These are phyloP conservation scores for Scheffersomyces cryptocercus DNA, from an alignment of 1,139 yeast genomes.

Conservation along the genomic window DNA sequence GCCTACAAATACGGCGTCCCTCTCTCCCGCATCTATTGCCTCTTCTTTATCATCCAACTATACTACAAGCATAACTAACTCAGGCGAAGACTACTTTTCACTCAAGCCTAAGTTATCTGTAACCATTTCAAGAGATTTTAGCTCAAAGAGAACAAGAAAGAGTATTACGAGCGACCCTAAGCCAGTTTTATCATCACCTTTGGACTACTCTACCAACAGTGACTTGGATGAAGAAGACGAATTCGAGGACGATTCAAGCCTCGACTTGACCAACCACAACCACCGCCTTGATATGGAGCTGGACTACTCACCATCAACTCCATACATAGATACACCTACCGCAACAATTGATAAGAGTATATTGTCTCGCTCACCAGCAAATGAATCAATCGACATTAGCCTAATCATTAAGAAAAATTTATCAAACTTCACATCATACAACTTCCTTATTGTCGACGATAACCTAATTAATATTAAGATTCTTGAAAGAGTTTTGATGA, in stretches of 20 bases:
- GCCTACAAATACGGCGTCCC: no score
- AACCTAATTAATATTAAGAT: conserved; percentile 44
- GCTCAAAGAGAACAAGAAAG: conserved; percentile 5
- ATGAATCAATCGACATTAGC: background rate
- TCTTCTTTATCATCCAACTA: background rate
- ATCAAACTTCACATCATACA: conserved; percentile 25
- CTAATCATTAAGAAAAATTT: conserved; percentile 7
- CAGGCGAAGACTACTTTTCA: conserved; percentile 14
- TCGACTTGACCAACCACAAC: background rate
- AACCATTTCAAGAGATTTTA: conserved; percentile 10
- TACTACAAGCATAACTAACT: background rate
- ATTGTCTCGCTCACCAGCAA: background rate
- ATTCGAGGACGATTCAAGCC: conserved; percentile 4
- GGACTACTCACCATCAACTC: conserved; percentile 11
- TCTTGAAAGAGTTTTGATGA: conserved; percentile 30
- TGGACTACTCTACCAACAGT: conserved; percentile 5
- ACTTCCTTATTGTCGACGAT: conserved; percentile 45
- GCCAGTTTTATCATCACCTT: conserved; percentile 7
- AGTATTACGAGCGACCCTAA: background rate
- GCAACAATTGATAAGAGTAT: background rate
- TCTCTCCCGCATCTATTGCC: background rate
- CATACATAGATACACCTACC: conserved; percentile 7
- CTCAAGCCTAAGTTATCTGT: conserved; percentile 13
- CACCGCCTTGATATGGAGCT: conserved; percentile 1
- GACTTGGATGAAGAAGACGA: conserved; percentile 6